Base-by-base conservation (phyloP, 2,329 filamentous ascomycete species). In the Paraconiothyrium sp. region DNA sequence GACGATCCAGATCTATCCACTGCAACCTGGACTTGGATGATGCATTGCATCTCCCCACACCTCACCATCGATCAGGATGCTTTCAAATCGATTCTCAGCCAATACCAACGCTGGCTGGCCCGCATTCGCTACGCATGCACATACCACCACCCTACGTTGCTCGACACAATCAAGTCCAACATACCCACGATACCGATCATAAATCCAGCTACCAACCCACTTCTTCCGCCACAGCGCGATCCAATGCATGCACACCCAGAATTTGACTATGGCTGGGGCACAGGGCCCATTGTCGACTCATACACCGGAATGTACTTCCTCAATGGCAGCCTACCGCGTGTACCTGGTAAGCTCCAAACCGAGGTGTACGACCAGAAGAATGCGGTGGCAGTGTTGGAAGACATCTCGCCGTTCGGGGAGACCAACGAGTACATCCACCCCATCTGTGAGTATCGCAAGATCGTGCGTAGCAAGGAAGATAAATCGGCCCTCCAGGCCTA, bases 1-100 rank as follows among this genome's bases (percentile, higher is more conserved):
- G 60, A 54, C 5, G 13, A 11, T 20, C 9, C 44, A 76, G 67
- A 80, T 76, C 55, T 84, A 7, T 78, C 82, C 3, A 82, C 83
- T 8, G 82, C 86, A 9, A 79, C 82, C 0, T 74, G 86, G 2
- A 83, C 82, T 2, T 87, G 85, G 85, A 87, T 87, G 85, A 82
- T 86, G 22, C 79, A 83, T 55, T 84, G 84, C 62, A 77, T 85
- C 59, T 74, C 79, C 0, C 79, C 80, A 0, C 78, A 83, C 49
- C 74, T 83, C 43, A 81, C 83, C 57, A 81, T 84, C 59, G 79
- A 84, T 61, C 69, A 75, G 4, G 70, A 76, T 9, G 83, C 80
- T 58, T 76, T 84, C 59, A 63, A 80, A 11, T 70, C 79, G 24
- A 76, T 79, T 56, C 75, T 81, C 59, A 72, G 78, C 1, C 75